Percentiles rank a stretch among this genome's conserved stretches.
These are phyloP conservation scores for Nothophytophthora sp. DNA, from an alignment of 352 stramenopile species.

Conservation along the genomic window DNA sequence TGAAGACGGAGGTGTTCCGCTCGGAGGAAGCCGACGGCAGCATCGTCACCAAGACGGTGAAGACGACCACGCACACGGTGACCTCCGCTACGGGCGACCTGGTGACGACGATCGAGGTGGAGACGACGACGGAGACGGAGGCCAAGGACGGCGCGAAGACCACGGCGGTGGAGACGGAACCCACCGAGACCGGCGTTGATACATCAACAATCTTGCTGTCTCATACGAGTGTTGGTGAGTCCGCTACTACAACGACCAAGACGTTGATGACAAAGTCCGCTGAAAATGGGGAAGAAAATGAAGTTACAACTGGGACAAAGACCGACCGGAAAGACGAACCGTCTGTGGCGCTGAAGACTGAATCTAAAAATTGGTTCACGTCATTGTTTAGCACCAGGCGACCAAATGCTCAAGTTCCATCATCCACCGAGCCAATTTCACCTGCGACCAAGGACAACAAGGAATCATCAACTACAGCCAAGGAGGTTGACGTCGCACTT, in stretches of 20 bases:
- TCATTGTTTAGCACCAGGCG: too few relatives aligned
- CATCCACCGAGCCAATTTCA: too few relatives aligned
- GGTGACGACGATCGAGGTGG: slow-evolving; percentile 13
- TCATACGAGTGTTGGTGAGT: background rate
- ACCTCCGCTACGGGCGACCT: background rate
- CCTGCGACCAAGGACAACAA: background rate
- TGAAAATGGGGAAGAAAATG: too few relatives aligned
- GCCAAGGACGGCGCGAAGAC: slow-evolving; percentile 4
- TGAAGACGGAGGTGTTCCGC: slow-evolving; percentile 8
- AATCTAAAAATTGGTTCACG: too few relatives aligned
- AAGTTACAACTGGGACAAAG: too few relatives aligned
- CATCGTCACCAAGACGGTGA: slow-evolving; percentile 8
- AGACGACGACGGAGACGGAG: slow-evolving; percentile 11
- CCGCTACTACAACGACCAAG: slow-evolving; percentile 2
- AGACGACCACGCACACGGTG: slow-evolving; percentile 5
- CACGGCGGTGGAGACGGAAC: slow-evolving; percentile 9
- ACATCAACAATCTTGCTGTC: background rate
- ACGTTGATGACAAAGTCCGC: slow-evolving; percentile 2
- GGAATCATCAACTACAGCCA: background rate
- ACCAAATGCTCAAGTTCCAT: too few relatives aligned
- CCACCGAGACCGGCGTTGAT: slow-evolving; percentile 6
- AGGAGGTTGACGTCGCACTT: background rate
- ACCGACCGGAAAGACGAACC: too few relatives aligned
- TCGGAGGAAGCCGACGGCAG: slow-evolving; percentile 7
- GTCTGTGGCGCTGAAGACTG: too few relatives aligned